Evolutionary conservation across 129 eudicot species (phyloP), one percentile per base, ranked within the genome.

Genomic region (Artemisia argyi): DNA sequence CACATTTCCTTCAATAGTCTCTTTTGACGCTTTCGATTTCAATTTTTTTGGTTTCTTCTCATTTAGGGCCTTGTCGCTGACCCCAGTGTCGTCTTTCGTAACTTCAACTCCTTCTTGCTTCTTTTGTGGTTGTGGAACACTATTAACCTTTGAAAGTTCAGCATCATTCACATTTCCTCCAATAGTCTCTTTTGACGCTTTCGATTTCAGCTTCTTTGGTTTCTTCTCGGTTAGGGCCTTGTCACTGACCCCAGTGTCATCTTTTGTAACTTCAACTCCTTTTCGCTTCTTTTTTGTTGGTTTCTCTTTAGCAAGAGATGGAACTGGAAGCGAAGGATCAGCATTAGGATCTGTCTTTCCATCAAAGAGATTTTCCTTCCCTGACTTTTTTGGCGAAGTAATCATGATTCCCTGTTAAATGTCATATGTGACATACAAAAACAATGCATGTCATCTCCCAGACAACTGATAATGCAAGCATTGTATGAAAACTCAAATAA

Each of bases 341-440:
- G 79, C 56, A 61, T 74, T 83, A 59, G 49, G 26, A 74, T 81
- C 80, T 8, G 78, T 52, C 65, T 79, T 68, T 28, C 83, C 93
- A 73, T 86, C 89, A 70, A 83, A 51, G 8, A 80, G 74, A 83
- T 93, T 93, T 75, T 89, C 98, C 77, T 89, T 93, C 56, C 85
- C 92, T 19, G 49, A 61, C 56, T 82, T 85, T 78, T 71, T 76
- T 5, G 98, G 83, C 65, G 89, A 86, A 57, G 75, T 79, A 30
- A 49, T 77, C 49, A 65, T 15, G 52, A 50, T 49, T 66, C 67
- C 89, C 94, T 86, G 79, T 18, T 30, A 13, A 81, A 7, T 61
- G 13, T 62, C 68, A 69, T 10, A 49, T 11, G 52, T 49, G 44
- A 7, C n/a, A 64, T 42, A 64, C 28, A 64, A 16, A 66, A 24